These are phyloP conservation scores for Paecilomyces sp. DNA, from an alignment of 2,329 filamentous ascomycete genomes.

Conservation along the genomic window DNA sequence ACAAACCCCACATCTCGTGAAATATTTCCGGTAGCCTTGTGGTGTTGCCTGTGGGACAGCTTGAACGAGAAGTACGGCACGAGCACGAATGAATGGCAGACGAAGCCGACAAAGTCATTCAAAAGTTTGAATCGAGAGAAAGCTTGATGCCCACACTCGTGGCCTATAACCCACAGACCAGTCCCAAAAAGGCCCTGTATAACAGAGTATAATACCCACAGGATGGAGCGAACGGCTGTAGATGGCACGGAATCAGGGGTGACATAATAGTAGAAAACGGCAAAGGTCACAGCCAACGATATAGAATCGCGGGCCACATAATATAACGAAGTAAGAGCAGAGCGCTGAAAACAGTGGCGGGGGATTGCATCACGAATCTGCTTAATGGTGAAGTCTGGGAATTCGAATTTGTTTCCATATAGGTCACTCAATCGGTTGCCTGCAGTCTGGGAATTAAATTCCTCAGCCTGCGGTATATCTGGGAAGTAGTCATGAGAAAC, in stretches of 20 bases:
- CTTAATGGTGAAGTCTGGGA: conserved; percentile 96
- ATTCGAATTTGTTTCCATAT: conserved; percentile 87
- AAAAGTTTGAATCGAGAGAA: conserved; percentile 87
- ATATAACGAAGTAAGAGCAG: conserved; percentile 62
- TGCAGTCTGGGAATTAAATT: too few species aligned
- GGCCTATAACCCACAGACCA: conserved; percentile 90
- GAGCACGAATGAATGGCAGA: conserved; percentile 79
- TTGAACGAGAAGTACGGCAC: conserved; percentile 99
- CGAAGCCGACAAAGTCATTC: conserved; percentile 89
- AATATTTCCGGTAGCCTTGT: conserved; percentile 97
- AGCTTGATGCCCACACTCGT: conserved; percentile 95
- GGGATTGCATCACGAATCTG: conserved; percentile 95
- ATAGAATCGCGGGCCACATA: conserved; percentile 81
- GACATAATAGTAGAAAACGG: conserved; percentile 80
- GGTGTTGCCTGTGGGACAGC: conserved; percentile 97
- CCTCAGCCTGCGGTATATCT: too few species aligned
- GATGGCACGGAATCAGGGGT: conserved; percentile 77
- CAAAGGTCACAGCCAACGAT: conserved; percentile 69
- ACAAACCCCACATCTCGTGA: conserved; percentile 98
- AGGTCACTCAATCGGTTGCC: conserved; percentile 67
- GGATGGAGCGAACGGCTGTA: conserved; percentile 55
- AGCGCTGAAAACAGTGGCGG: conserved; percentile 93
- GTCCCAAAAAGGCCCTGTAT: conserved; percentile 90
- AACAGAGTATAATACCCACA: conserved; percentile 65
- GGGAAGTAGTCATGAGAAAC: too few species aligned